Evolutionary conservation across 768 basidiomycete species (phyloP), one percentile per base, ranked within the genome.

Genomic region (Lentinus tigrinus): DNA sequence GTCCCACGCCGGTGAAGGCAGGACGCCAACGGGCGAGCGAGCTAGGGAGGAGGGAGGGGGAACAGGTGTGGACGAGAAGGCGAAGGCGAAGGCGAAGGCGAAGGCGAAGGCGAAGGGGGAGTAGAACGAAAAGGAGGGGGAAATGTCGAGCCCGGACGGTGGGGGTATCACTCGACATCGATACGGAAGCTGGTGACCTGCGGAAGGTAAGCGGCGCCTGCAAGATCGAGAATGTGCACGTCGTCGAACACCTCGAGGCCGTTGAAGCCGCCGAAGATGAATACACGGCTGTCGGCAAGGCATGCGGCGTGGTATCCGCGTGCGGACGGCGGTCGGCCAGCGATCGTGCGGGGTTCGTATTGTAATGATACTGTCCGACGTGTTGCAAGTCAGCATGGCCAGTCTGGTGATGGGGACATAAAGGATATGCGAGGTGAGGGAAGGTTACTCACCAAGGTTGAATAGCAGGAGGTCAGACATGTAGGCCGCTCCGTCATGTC

Each of bases 241-340:
- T 96, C 95, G 63, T 94, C 91, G 65, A 85, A 94, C 3, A 90
- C 85, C 17, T 85, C 85, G 49, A 81, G 82, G 2, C 94, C 95
- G 44, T 95, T 93, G 66, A 88, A 89, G 49, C 95, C 95, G 28
- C 95, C 95, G 65, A 95, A 88, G 34, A 95, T 72, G 72, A 94
- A 91, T 3, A 97, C 69, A 3, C 95, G 79, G 57, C 89, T 87
- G 71, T 98, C 95, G 4, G 92, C 87, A 4, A 95, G 75, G 26
- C 93, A 72, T 0, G 93, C 78, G 9, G 86, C 83, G 65, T 97
- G 95, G 73, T 97, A 95, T 3, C 93, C 95, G 24, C 95, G 84
- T 17, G 83, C 75, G 19, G 81, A 79, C 0, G 93, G 93, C 0
- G 87, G 76, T 49, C 80, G 82, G 2, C 95, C 93, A 16, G 79